Percentiles rank a stretch among this genome's conserved stretches.
These are phyloP conservation scores for Hibiscus trionum DNA, from an alignment of 345 rosid species.

Conservation along the genomic window DNA sequence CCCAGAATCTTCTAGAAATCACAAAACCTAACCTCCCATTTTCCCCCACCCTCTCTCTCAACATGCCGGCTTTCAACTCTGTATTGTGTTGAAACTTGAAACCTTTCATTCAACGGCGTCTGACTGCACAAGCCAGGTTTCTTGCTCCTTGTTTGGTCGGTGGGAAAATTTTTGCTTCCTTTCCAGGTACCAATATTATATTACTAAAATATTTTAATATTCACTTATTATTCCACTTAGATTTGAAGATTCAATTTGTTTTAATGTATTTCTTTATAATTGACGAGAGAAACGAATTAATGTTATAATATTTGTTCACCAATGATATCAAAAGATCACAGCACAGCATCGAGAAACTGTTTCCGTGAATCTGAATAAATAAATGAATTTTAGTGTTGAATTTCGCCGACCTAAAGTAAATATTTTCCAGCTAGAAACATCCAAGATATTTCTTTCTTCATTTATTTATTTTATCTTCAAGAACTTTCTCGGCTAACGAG, in stretches of 20 bases:
- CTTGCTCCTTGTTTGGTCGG: constrained; percentile 13
- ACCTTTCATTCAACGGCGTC: background rate
- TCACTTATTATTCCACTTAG: background rate
- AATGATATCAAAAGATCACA: background rate
- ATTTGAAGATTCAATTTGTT: background rate
- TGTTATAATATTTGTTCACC: background rate
- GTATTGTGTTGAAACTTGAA: background rate
- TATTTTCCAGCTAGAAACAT: background rate
- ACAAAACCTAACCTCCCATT: constrained; percentile 14
- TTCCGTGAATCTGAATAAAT: background rate
- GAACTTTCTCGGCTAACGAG: constrained; percentile 10
- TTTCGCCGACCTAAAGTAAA: no score
- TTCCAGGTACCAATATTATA: background rate
- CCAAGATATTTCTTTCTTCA: background rate
- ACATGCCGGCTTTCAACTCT: background rate
- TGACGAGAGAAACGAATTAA: background rate
- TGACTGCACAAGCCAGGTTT: background rate
- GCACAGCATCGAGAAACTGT: background rate
- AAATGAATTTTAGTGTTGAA: no score
- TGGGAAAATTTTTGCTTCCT: constrained; percentile 11
- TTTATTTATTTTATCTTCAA: background rate
- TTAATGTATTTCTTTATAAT: background rate
- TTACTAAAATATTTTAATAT: background rate
- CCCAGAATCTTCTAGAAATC: constrained; percentile 78
- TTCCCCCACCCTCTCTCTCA: background rate